Evolutionary conservation across 2,329 filamentous ascomycete species (phyloP).

Genomic region (Fusarium nelsonii): DNA sequence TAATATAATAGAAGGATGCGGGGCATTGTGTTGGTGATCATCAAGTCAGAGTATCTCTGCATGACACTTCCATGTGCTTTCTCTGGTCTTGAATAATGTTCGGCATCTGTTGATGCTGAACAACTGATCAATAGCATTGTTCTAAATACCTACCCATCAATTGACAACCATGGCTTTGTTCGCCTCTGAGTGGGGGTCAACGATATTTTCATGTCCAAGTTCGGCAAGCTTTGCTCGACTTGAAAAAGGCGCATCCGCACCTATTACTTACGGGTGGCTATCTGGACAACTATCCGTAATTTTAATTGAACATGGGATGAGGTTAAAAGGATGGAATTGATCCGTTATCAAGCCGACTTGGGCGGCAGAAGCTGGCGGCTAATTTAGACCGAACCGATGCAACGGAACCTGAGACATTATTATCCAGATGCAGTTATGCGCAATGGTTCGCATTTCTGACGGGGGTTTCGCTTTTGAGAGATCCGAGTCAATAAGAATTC

Average conservation of each 20-base stretch:
- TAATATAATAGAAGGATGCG: neutral
- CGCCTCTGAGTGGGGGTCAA: slow-evolving; percentile 34
- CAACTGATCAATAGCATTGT: neutral
- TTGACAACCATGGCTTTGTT: slow-evolving; percentile 9
- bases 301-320: slow-evolving; percentile 30
- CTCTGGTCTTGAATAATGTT: neutral
- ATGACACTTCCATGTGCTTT: neutral
- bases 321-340: slow-evolving; percentile 24
- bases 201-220: slow-evolving; percentile 24
- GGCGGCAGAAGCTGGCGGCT: slow-evolving; percentile 35
- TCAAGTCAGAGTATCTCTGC: neutral
- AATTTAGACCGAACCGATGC: slow-evolving; percentile 22
- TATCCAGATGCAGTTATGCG: slow-evolving; percentile 7
- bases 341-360: slow-evolving; percentile 23
- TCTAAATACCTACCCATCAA: neutral
- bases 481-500: slow-evolving; percentile 25
- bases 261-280: slow-evolving; percentile 9
- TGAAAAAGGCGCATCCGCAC: slow-evolving; percentile 14
- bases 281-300: slow-evolving; percentile 19
- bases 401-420: slow-evolving; percentile 23
- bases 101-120: neutral
- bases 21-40: too few relatives aligned
- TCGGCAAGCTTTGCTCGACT: slow-evolving; percentile 37
- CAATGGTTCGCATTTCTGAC: slow-evolving; percentile 13
- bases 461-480: slow-evolving; percentile 9